Base-by-base conservation (phyloP, 768 basidiomycete genomes). In the Rhizopogon vulgaris region DNA sequence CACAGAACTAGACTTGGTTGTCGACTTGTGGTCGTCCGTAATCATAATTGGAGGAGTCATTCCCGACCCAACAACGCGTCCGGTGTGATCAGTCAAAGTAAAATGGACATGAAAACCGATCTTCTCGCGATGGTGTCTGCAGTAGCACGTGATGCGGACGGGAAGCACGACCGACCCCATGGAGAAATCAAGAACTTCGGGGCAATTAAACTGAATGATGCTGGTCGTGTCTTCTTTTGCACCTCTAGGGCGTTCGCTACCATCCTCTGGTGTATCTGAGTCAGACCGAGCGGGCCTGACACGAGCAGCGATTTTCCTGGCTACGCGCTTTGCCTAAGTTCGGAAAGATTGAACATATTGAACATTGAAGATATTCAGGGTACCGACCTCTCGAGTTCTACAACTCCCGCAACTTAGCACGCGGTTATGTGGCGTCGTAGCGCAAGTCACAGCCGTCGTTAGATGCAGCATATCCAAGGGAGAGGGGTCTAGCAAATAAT, bases 1-100 rank as follows among this genome's bases (percentile, higher is more conserved):
- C 55, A 63, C 25, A 15, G 39, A 25, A 46, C 58, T 60, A 11
- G 60, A 52, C 56, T 71, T 68, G 43, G 67, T 59, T 3, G 73
- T 80, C 27, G 90, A 93, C 72, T 99, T 99, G 73, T 99, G 96
- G 69, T 99, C 96, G 72, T 99, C 96, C 1, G 95, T 99, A 58
- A 98, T 98, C 85, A 98, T 94, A 59, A 99, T 94, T 3, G 95
- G 92, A 28, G 84, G 82, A 1, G 93, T 90, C 49, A 75, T 78
- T 4, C 92, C 93, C 7, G 80, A 77, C 12, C 90, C 94, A 49
- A 98, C 82, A 43, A 91, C 69, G 18, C 87, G 79, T 2, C 94
- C 94, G 24, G 71, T 73, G 59, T 84, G 73, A 60, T 96, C 90
- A 64, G 83, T 79, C 76, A 99, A 79, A 17, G 84, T 82, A 66